These are phyloP conservation scores for Phragmites australis DNA, from an alignment of 176 grass and related monocot species.

Conservation along the genomic window DNA sequence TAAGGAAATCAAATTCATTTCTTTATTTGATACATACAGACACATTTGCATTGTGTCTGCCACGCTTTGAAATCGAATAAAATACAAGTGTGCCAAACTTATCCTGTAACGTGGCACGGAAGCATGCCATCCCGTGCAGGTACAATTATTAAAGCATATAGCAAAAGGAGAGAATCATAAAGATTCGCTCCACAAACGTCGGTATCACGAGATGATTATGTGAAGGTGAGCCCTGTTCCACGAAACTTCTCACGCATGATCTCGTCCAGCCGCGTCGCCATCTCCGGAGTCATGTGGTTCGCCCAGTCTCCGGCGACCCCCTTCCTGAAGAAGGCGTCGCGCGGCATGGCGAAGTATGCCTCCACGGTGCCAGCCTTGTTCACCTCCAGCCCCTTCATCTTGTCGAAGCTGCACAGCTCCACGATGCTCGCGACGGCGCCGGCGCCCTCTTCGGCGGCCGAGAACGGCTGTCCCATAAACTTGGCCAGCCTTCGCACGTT, in stretches of 20 bases:
- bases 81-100: no score
- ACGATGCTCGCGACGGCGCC: constrained; percentile 33
- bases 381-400: constrained; percentile 49
- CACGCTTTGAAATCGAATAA: no score
- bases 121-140: background rate
- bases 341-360: background rate
- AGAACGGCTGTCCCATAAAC: constrained; percentile 53
- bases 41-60: no score
- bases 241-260: constrained; percentile 31
- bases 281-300: constrained; percentile 49
- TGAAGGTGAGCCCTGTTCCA: constrained; percentile 16
- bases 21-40: no score
- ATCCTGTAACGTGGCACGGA: no score
- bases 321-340: constrained; percentile 40
- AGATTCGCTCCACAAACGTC: background rate
- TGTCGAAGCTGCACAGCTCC: constrained; percentile 52
- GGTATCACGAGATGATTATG: background rate
- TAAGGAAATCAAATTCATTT: no score
- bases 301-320: constrained; percentile 53
- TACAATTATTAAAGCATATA: background rate
- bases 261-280: constrained; percentile 33
- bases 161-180: background rate
- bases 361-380: constrained; percentile 20
- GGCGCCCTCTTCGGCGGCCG: constrained; percentile 29
- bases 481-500: constrained; percentile 35